Base-by-base conservation (phyloP, 345 rosid species). In the Rhodomyrtus tomentosa region DNA sequence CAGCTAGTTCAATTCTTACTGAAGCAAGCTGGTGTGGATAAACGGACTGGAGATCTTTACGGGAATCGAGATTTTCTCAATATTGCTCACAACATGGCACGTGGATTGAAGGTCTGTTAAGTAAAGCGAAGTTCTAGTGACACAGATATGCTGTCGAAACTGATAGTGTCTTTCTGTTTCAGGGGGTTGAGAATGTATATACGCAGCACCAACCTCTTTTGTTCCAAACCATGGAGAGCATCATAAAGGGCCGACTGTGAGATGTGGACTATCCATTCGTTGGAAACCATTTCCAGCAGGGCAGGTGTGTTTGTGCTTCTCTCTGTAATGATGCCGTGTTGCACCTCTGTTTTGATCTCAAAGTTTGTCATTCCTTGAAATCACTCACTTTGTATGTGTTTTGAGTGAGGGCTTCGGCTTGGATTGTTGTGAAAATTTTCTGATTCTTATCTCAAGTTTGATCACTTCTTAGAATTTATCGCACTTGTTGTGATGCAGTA, bases 141-240 rank as follows among this genome's bases (percentile, higher is more conserved):
- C 36, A 58, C 29, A 55, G 86, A n/a, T 49, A 48, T 11, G 48
- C 22, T 0, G 50, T 2, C 38, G 11, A 13, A 38, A 42, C 45
- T 81, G 42, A 81, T 81, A 58, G 55, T 18, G 12, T 84, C 54
- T 84, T 84, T 13, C 49, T 84, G 50, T 81, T 84, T 11, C 87
- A 97, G 99, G 99, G 99, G 50, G 93, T 96, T 82, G 99, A 97
- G 89, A 97, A 97, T 91, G 99, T 95, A 36, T 97, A 97, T 92
- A 95, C 98, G 54, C 99, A 97, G 76, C 99, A 97, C 87, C 99
- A 42, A 42, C 48, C 48, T 9, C 6, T 42, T 38, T 42, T 95
- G 84, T 92, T 95, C 86, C 99, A 95, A 88, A 95, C 93, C 38
- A 97, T 97, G 98, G 99, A 97, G 86, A 95, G 93, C 93, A 94